Percentiles rank a stretch among this genome's conserved stretches.
Evolutionary conservation across 257 asterid genomes (phyloP).

Genomic region (Solanum chiquidenum): DNA sequence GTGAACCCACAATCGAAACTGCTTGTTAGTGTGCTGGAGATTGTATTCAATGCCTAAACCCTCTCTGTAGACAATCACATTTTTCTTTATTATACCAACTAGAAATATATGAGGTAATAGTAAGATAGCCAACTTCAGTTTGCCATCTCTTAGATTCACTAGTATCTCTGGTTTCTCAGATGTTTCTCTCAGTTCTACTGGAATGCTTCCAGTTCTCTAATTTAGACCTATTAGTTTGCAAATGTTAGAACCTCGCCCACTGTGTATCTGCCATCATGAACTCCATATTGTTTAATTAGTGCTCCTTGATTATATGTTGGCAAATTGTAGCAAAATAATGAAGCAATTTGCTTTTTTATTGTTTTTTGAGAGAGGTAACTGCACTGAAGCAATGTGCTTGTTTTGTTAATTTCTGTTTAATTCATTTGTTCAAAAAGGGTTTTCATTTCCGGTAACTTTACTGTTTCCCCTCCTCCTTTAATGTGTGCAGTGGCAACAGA

Average conservation of each 20-base stretch:
- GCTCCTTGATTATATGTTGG: background rate
- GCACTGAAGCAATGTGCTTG: background rate
- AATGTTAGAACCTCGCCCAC: background rate
- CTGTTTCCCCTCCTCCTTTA: background rate
- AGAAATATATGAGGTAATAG: background rate
- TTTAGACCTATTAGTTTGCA: background rate
- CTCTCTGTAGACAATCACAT: background rate
- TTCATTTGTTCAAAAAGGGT: background rate
- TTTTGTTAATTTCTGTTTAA: background rate
- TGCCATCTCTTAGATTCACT: background rate
- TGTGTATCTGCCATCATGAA: background rate
- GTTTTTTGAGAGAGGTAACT: background rate
- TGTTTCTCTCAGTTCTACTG: background rate
- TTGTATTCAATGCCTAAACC: background rate
- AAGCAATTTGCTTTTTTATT: background rate
- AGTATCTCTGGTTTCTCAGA: background rate
- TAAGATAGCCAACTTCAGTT: background rate
- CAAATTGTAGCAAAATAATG: background rate
- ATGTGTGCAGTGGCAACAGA: conserved; percentile 86
- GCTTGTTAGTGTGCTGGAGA: background rate
- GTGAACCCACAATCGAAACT: background rate
- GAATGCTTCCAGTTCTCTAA: background rate
- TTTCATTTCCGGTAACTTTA: background rate
- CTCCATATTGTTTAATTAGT: background rate
- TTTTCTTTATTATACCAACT: background rate